phyloP scores from a whole-genome alignment of 164 flowering plant species.

The Berberis vulgaris region DNA sequence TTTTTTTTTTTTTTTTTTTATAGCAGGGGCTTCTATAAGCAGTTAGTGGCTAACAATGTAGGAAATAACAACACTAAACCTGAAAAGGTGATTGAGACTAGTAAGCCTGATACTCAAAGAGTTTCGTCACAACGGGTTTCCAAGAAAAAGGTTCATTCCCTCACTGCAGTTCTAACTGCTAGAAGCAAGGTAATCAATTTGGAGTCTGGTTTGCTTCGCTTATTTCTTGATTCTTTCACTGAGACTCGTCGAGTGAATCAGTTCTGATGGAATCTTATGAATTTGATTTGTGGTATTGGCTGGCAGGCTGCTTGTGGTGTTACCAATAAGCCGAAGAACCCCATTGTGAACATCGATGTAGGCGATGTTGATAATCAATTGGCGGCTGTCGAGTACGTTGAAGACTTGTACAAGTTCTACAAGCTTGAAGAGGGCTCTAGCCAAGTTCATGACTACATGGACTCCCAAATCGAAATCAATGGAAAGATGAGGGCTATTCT shows the following conservation, averaged over 20 bases:
- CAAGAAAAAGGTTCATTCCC: conserved; percentile 45
- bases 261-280: background rate
- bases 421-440: conserved; percentile 59
- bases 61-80: conserved; percentile 23
- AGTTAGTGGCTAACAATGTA: conserved; percentile 34
- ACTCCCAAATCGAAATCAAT: conserved; percentile 64
- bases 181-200: conserved; percentile 61
- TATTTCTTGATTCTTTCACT: background rate
- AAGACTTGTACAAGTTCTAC: conserved; percentile 76
- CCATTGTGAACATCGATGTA: conserved; percentile 62
- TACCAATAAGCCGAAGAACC: conserved; percentile 41
- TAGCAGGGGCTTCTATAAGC: background rate
- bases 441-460: conserved; percentile 53
- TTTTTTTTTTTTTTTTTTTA: background rate
- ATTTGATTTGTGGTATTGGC: background rate
- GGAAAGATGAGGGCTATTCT: conserved; percentile 77
- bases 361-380: conserved; percentile 60
- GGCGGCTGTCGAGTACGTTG: conserved; percentile 84
- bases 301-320: conserved; percentile 66
- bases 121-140: conserved; percentile 16
- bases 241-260: background rate
- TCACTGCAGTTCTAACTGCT: conserved; percentile 67
- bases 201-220: background rate
- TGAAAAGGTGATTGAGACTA: conserved; percentile 30
- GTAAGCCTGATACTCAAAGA: conserved; percentile 18